Base-by-base conservation (phyloP, 306 rosid species). In the Lablab purpureus region DNA sequence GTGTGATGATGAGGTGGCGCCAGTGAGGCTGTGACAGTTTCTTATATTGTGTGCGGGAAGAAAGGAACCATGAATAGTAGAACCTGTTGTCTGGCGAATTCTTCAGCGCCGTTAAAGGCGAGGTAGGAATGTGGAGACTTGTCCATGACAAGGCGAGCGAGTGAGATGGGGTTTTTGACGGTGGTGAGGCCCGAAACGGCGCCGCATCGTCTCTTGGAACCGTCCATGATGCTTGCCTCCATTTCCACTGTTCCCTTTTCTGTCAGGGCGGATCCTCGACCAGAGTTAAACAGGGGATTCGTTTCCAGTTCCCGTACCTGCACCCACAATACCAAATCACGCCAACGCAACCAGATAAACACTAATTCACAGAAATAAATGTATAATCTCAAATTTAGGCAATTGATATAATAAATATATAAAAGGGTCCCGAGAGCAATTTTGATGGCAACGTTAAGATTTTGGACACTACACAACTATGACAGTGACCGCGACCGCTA, bases 221-320 rank as follows among this genome's bases (percentile, higher is more conserved):
- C 99, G 5, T 96, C 99, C 99, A 96, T 96, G 43, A 96, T 96
- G 74, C 97, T 91, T 7, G 99, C 96, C 72, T 96, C 99, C 98
- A 96, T 93, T 67, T 96, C 99, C 19, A 88, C 99, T 36, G 88
- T 96, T 7, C 99, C 98, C 1, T 93, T 85, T 7, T 84, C 97
- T 3, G 97, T 91, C 17, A 96, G 75, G 4, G 97, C 96, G 5
- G 99, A 93, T 81, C 98, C 99, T 68, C 98, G 93, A 1, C 99
- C 99, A 0, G 99, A 96, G 56, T 96, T 96, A 77, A 93, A 96
- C 55, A 91, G 55, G 0, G 99, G 99, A 82, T 96, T 92, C 0
- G 93, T 85, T 70, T 96, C 99, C 62, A 93, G 68, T 70, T 93
- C 91, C 72, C 93, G 81, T 25, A 93, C 97, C 99, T 96, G 70